phyloP scores from a whole-genome alignment of 2,329 filamentous ascomycete genomes.

The Neonectria coccinea region DNA sequence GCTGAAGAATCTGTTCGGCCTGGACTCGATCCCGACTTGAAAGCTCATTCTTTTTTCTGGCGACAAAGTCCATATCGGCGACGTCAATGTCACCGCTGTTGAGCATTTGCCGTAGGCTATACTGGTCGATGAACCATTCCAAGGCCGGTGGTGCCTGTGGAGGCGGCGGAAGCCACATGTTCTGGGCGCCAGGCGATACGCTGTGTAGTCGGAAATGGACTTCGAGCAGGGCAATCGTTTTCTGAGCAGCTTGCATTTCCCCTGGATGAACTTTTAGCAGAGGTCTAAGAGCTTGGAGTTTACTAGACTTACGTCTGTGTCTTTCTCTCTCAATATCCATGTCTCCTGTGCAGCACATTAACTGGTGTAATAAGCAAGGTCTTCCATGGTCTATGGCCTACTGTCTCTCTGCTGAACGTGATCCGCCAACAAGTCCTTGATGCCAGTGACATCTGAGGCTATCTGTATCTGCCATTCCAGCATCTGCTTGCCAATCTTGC shows the following conservation, averaged over 20 bases:
- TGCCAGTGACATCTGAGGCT: no score
- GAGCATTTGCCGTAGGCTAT: neutral
- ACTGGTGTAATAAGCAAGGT: no score
- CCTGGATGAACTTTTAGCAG: no score
- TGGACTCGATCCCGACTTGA: neutral
- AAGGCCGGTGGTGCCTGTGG: neutral
- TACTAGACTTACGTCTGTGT: no score
- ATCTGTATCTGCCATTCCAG: no score
- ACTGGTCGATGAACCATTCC: neutral
- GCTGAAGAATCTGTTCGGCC: constrained; percentile 20
- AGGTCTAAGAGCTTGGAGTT: no score
- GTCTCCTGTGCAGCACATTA: no score
- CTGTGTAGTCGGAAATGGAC: neutral
- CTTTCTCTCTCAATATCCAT: no score
- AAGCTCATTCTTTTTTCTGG: constrained; percentile 4
- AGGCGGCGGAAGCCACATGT: neutral
- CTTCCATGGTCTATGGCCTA: no score
- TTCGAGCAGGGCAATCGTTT: neutral
- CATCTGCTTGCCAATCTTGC: no score
- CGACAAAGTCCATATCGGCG: neutral
- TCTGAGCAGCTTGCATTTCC: neutral
- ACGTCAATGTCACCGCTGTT: neutral
- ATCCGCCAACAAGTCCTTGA: no score
- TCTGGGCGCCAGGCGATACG: neutral
- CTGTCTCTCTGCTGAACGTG: no score